Evolutionary conservation across 352 stramenopile species (phyloP), one percentile per base, ranked within the genome.

Genomic region (Pythium insidiosum): DNA sequence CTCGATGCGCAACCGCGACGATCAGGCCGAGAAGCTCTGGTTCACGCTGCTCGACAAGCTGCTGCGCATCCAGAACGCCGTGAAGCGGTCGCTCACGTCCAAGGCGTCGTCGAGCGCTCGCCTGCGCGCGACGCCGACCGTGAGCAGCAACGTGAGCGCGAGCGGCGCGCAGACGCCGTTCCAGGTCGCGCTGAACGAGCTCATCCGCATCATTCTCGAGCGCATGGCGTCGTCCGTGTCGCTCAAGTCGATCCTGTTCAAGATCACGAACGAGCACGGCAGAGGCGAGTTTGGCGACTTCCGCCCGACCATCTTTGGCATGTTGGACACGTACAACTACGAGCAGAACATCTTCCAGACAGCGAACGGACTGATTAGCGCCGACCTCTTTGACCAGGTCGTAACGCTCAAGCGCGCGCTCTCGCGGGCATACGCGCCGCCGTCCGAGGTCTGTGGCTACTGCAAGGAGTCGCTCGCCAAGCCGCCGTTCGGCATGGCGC

Each of bases 31-130:
- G 50, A 93, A 97, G 44, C 69, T 97, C 10, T 98, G 90, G 90
- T 97, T 98, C 53, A 95, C 92, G 45, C 69, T 97, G 20, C 57
- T 98, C 21, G 93, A 98, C 63, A 84, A 93, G 53, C 58, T 97
- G 13, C 66, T 97, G 43, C 87, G 94, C 50, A 91, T 94, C 39
- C 94, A 97, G 55, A 88, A 88, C 20, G 84, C 93, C 9, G 68
- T 97, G 6, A 89, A 95, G 56, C 72, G 89, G 25, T 76, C 77
- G 10, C 88, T 93, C 33, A 84, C 87, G 56, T 85, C 68, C 23
- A 88, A 74, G 61, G 66, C 61, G 49, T 75, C 56, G 12, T 62
- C 75, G 6, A 73, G 51, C 47, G 72, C 24, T 31, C 10, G 48
- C 4, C 38, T 43, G 0, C 74, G 60, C 16, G 92, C 68, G 59